phyloP scores from a whole-genome alignment of 345 rosid genomes.

The Iberis pinnata region DNA sequence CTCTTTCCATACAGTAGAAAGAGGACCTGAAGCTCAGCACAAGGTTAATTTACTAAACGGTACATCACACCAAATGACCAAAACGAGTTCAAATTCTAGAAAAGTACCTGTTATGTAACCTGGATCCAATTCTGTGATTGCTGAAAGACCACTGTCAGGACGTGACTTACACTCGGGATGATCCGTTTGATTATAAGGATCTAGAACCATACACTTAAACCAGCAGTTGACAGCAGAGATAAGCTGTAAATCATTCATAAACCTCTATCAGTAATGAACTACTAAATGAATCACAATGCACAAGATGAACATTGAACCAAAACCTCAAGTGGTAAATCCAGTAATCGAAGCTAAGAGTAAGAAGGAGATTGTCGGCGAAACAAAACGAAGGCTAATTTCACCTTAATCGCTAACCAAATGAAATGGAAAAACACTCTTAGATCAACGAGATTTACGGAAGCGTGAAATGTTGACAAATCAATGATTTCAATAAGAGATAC shows the following conservation, averaged over 20 bases:
- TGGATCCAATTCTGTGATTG: slow-evolving; percentile 95
- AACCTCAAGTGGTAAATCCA: no score
- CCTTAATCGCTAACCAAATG: no score
- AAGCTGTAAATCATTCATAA: slow-evolving; percentile 44
- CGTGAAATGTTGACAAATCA: neutral
- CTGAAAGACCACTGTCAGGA: slow-evolving; percentile 93
- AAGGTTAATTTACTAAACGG: slow-evolving; percentile 2
- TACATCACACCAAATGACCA: neutral
- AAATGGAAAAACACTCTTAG: no score
- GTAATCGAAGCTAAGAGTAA: neutral
- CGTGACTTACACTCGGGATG: slow-evolving; percentile 95
- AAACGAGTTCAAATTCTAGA: neutral
- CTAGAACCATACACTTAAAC: slow-evolving; percentile 89
- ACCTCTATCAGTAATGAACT: slow-evolving; percentile 9
- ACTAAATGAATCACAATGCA: slow-evolving; percentile 4
- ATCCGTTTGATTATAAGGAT: slow-evolving; percentile 94
- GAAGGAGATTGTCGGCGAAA: no score
- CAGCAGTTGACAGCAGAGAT: slow-evolving; percentile 98
- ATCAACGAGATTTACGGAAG: no score
- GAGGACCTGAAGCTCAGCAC: slow-evolving; percentile 59
- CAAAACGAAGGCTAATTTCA: no score
- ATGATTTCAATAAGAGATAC: neutral
- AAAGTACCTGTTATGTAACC: slow-evolving; percentile 77
- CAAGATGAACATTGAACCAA: neutral
- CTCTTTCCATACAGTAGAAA: slow-evolving; percentile 97